A percentile compares a stretch with the other conserved stretches of the same genome.
phyloP scores from a whole-genome alignment of 805 yeast genomes.

The Lipomyces chichibuensis region DNA sequence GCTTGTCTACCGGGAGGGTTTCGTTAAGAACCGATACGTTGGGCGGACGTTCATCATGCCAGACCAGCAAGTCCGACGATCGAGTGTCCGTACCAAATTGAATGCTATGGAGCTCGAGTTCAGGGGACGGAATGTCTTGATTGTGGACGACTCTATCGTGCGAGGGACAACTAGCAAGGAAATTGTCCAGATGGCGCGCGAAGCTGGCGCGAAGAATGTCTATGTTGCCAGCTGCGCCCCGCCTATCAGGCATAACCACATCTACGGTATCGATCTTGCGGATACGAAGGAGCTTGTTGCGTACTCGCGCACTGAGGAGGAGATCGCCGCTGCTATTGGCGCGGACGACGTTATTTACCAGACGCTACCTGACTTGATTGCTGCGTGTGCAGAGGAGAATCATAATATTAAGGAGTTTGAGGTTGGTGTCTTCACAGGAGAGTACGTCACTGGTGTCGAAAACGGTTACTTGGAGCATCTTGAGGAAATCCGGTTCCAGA shows the following conservation, averaged over 20 bases:
- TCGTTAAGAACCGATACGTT: slow-evolving; percentile 93
- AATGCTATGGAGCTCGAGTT: slow-evolving; percentile 97
- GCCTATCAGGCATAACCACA: slow-evolving; percentile 93
- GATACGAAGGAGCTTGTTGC: slow-evolving; percentile 94
- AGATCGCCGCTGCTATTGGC: slow-evolving; percentile 76
- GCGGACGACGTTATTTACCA: slow-evolving; percentile 93
- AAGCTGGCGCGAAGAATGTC: slow-evolving; percentile 96
- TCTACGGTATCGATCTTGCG: slow-evolving; percentile 96
- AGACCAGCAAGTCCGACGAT: slow-evolving; percentile 89
- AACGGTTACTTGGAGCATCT: slow-evolving; percentile 78
- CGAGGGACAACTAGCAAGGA: slow-evolving; percentile 97
- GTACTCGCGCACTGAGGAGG: slow-evolving; percentile 70
- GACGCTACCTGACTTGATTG: slow-evolving; percentile 76
- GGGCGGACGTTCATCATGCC: slow-evolving; percentile 99
- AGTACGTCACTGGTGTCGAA: slow-evolving; percentile 92
- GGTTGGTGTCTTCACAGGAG: slow-evolving; percentile 95
- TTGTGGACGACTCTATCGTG: slow-evolving; percentile 96
- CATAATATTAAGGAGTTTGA: slow-evolving; percentile 66
- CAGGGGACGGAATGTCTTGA: slow-evolving; percentile 75
- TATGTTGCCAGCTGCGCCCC: slow-evolving; percentile 97
- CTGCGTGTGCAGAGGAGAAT: slow-evolving; percentile 59
- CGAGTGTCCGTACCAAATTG: slow-evolving; percentile 89
- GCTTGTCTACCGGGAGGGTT: slow-evolving; percentile 92
- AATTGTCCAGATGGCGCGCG: slow-evolving; percentile 97
- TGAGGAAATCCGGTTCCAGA: slow-evolving; percentile 79